Conservation (phyloP, 257 asterid genomes). For the Solanum medicagineum region DNA sequence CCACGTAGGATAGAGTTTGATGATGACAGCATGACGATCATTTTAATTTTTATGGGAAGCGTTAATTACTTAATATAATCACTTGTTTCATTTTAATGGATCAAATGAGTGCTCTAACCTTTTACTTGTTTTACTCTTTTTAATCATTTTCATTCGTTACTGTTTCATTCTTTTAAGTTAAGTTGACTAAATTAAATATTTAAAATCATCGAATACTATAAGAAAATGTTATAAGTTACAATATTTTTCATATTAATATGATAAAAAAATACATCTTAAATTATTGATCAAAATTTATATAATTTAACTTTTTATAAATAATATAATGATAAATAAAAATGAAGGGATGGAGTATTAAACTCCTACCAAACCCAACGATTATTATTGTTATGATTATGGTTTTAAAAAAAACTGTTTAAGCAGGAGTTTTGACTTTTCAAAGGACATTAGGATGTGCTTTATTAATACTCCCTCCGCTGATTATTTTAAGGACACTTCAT, state of each 20-base stretch:
- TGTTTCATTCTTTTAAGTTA: too few relatives aligned
- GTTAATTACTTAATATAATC: not conserved
- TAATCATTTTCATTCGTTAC: not conserved
- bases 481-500: too few relatives aligned
- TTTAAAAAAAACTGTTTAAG: not conserved
- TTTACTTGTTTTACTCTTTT: not conserved
- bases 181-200: too few relatives aligned
- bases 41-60: not conserved
- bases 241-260: too few relatives aligned
- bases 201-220: too few relatives aligned
- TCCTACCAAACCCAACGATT: not conserved
- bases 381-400: not conserved
- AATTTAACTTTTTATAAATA: too few relatives aligned
- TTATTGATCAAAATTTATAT: too few relatives aligned
- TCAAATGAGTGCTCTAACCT: not conserved
- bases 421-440: not conserved
- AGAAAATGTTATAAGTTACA: too few relatives aligned
- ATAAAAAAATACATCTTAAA: too few relatives aligned
- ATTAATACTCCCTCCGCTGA: not conserved
- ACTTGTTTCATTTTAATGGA: not conserved
- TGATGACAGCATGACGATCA: not conserved
- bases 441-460: not conserved
- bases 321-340: too few relatives aligned
- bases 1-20: not conserved
- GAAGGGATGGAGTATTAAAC: not conserved